Percentiles rank a stretch among this genome's conserved stretches.
Evolutionary conservation across 1,284 basidiomycete species (phyloP).

Genomic region (Ceratobasidium sp.): DNA sequence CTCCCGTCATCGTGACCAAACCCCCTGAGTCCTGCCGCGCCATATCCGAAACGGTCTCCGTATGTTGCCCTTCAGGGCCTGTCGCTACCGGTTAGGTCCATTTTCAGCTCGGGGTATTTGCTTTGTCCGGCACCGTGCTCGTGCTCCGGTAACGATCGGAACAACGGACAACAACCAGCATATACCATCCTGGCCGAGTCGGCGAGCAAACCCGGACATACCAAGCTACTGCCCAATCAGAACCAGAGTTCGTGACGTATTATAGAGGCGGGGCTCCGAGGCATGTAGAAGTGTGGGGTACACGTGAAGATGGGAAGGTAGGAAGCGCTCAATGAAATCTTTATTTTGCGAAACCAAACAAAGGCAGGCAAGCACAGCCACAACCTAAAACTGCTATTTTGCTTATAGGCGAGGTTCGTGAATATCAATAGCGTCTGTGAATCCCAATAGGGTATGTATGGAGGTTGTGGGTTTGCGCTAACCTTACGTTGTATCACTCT

Average conservation of each 20-base stretch:
- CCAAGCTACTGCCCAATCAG: not conserved
- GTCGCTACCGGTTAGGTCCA: not conserved
- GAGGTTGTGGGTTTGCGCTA: not conserved
- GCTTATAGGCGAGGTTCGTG: not conserved
- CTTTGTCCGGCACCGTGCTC: not conserved
- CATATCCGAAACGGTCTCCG: not conserved
- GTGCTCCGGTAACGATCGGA: not conserved
- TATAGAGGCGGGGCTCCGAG: conserved; percentile 14
- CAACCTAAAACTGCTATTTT: not conserved
- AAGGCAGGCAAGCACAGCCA: not conserved
- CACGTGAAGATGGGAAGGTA: conserved; percentile 16
- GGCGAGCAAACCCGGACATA: too few relatives aligned
- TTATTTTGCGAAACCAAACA: conserved; percentile 4
- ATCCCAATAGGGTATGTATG: not conserved
- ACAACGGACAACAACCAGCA: not conserved
- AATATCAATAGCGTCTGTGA: conserved; percentile 2
- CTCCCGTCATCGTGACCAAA: not conserved
- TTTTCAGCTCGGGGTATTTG: not conserved
- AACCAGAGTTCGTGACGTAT: not conserved
- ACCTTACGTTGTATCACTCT: not conserved
- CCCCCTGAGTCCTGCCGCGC: not conserved
- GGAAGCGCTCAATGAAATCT: conserved; percentile 5
- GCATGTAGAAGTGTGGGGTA: conserved; percentile 7
- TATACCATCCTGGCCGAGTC: not conserved
- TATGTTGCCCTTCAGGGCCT: not conserved